Evolutionary conservation across 805 yeast genomes (phyloP).

Genomic region (Yamadazyma nakazawae): DNA sequence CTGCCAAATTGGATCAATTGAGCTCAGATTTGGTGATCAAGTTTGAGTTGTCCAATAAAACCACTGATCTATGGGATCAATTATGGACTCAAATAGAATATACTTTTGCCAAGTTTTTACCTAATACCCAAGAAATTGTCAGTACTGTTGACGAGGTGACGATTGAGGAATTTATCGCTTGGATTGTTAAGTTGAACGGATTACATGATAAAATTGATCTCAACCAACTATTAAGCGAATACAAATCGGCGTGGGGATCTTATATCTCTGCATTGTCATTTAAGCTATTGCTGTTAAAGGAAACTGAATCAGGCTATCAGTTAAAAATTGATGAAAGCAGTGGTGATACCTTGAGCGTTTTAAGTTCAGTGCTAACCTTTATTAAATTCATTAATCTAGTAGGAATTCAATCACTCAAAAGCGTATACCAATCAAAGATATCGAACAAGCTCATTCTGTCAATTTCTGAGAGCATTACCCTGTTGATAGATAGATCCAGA

Average conservation of each 20-base stretch:
- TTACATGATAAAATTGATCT: slow-evolving; percentile 10
- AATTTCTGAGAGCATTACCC: slow-evolving; percentile 30
- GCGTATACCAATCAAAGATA: slow-evolving; percentile 21
- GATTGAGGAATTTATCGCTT: slow-evolving; percentile 9
- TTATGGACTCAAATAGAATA: slow-evolving; percentile 15
- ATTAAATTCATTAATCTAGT: slow-evolving; percentile 29
- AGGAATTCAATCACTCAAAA: slow-evolving; percentile 20
- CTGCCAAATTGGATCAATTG: slow-evolving; percentile 13
- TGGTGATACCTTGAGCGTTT: slow-evolving; percentile 2
- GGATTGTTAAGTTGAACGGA: slow-evolving; percentile 8
- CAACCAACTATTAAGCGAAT: slow-evolving; percentile 9
- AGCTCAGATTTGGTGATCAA: slow-evolving; percentile 15
- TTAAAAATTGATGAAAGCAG: slow-evolving; percentile 1
- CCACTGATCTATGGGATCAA: slow-evolving; percentile 8
- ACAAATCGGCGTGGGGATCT: slow-evolving; percentile 14
- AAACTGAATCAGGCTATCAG: background rate
- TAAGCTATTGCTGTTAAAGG: background rate
- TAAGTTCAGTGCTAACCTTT: slow-evolving; percentile 25
- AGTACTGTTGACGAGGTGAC: slow-evolving; percentile 8
- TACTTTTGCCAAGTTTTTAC: slow-evolving; percentile 19
- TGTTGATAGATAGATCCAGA: slow-evolving; percentile 16
- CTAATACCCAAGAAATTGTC: slow-evolving; percentile 16
- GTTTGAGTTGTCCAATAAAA: slow-evolving; percentile 11
- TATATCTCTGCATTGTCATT: slow-evolving; percentile 3
- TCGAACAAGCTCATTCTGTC: slow-evolving; percentile 26